A percentile compares a stretch with the other conserved stretches of the same genome.
Evolutionary conservation across 2,329 filamentous ascomycete genomes (phyloP).

Genomic region (Emmonsia crescens): DNA sequence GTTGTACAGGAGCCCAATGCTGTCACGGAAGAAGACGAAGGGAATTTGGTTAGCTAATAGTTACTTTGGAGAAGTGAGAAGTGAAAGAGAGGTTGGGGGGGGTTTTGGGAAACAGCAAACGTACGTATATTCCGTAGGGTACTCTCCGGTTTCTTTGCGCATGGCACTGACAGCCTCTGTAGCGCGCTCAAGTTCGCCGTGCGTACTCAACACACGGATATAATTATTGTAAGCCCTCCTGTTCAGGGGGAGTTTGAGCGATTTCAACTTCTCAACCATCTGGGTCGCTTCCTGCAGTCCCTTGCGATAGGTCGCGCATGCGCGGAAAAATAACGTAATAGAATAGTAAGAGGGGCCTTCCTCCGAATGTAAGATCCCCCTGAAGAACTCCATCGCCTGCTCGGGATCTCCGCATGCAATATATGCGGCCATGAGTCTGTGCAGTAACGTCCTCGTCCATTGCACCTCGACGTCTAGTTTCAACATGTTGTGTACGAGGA

Average conservation of each 20-base stretch:
- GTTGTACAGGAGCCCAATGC: slow-evolving; percentile 67
- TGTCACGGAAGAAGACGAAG: slow-evolving; percentile 24
- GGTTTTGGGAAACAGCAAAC: slow-evolving; percentile 27
- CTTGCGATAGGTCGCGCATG: slow-evolving; percentile 52
- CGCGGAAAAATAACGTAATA: slow-evolving; percentile 68
- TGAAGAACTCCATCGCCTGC: slow-evolving; percentile 68
- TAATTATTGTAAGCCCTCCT: slow-evolving; percentile 65
- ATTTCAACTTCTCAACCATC: slow-evolving; percentile 47
- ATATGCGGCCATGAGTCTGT: slow-evolving; percentile 80
- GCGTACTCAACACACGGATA: slow-evolving; percentile 61
- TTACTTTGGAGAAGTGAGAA: neutral
- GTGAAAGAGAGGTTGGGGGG: neutral
- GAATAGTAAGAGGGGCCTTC: slow-evolving; percentile 79
- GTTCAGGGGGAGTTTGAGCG: slow-evolving; percentile 70
- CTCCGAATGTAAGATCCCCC: slow-evolving; percentile 66
- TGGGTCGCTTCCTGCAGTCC: slow-evolving; percentile 38
- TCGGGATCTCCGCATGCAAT: slow-evolving; percentile 55
- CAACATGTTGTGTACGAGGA: slow-evolving; percentile 79
- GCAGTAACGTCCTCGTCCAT: slow-evolving; percentile 63
- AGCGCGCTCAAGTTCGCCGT: slow-evolving; percentile 58
- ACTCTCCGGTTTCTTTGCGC: slow-evolving; percentile 53
- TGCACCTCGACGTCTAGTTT: slow-evolving; percentile 82
- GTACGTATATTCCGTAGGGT: slow-evolving; percentile 61
- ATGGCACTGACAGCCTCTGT: slow-evolving; percentile 56
- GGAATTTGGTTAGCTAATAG: neutral